Evolutionary conservation across 2,329 filamentous ascomycete genomes (phyloP).

Genomic region (Fusarium succisae): DNA sequence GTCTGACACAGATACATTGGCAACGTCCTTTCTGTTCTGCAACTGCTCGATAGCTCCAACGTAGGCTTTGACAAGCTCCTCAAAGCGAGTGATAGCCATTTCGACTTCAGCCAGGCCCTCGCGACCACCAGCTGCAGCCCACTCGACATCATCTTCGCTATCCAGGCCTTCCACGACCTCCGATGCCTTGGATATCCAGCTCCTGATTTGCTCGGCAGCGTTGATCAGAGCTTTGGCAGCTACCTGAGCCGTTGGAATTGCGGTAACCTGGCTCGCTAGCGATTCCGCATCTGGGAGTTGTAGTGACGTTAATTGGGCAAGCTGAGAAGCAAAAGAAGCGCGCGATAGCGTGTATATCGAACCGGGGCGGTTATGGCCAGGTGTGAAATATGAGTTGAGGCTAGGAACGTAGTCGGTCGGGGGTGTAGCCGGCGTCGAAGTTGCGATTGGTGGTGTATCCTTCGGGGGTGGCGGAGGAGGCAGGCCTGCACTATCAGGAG

Average conservation of each 20-base stretch:
- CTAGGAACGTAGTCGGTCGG: slow-evolving; percentile 59
- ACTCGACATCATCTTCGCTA: slow-evolving; percentile 96
- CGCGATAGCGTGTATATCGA: slow-evolving; percentile 95
- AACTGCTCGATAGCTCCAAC: slow-evolving; percentile 93
- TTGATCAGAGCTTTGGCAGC: slow-evolving; percentile 85
- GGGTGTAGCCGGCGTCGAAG: slow-evolving; percentile 42
- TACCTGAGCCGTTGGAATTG: slow-evolving; percentile 85
- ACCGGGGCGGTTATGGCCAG: slow-evolving; percentile 73
- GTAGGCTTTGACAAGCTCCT: slow-evolving; percentile 90
- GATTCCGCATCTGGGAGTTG: slow-evolving; percentile 87
- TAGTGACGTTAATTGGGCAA: slow-evolving; percentile 90
- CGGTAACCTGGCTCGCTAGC: slow-evolving; percentile 82
- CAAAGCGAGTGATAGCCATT: slow-evolving; percentile 82
- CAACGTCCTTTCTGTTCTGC: slow-evolving; percentile 81
- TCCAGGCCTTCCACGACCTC: slow-evolving; percentile 90
- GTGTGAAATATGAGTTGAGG: slow-evolving; percentile 71
- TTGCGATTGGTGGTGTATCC: slow-evolving; percentile 50
- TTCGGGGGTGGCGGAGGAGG: slow-evolving; percentile 54
- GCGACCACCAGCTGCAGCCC: slow-evolving; percentile 88
- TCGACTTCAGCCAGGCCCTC: slow-evolving; percentile 81
- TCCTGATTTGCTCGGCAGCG: slow-evolving; percentile 89
- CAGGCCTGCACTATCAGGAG: slow-evolving; percentile 47
- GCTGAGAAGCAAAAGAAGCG: slow-evolving; percentile 90
- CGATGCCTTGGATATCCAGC: slow-evolving; percentile 92
- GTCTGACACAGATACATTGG: slow-evolving; percentile 73